Conservation (phyloP, 140 eudicot species). For the Stevia rebaudiana region DNA sequence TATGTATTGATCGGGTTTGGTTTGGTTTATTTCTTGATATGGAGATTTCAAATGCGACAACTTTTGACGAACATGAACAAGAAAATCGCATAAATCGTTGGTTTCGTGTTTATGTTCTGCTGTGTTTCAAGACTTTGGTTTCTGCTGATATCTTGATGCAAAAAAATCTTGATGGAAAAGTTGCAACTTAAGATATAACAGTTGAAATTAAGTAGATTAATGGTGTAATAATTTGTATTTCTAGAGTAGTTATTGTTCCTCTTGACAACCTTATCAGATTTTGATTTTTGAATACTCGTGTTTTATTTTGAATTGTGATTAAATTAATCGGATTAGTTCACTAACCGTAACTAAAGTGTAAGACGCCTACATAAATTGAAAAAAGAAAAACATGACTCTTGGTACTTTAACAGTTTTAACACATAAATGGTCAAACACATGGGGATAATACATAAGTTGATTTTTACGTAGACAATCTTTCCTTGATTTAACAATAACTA, state of each 20-base stretch:
- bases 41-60: conserved; percentile 90
- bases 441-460: too few species aligned
- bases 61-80: conserved; percentile 66
- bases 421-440: too few species aligned
- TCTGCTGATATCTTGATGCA: neutral
- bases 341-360: too few species aligned
- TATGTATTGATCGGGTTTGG: conserved; percentile 75
- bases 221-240: neutral
- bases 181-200: neutral
- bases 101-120: neutral
- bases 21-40: conserved; percentile 59
- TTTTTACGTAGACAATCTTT: too few species aligned
- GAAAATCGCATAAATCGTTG: conserved; percentile 29
- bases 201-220: neutral
- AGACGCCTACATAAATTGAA: too few species aligned
- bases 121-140: conserved; percentile 11
- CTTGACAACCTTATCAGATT: neutral
- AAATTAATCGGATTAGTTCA: neutral
- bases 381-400: too few species aligned
- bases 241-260: neutral
- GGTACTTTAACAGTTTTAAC: too few species aligned
- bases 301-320: neutral
- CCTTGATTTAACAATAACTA: too few species aligned
- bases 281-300: neutral
- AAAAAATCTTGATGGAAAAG: neutral